These are phyloP conservation scores for Mortierella sp. DNA, from an alignment of 371 early-diverging fungal genomes.

Conservation along the genomic window DNA sequence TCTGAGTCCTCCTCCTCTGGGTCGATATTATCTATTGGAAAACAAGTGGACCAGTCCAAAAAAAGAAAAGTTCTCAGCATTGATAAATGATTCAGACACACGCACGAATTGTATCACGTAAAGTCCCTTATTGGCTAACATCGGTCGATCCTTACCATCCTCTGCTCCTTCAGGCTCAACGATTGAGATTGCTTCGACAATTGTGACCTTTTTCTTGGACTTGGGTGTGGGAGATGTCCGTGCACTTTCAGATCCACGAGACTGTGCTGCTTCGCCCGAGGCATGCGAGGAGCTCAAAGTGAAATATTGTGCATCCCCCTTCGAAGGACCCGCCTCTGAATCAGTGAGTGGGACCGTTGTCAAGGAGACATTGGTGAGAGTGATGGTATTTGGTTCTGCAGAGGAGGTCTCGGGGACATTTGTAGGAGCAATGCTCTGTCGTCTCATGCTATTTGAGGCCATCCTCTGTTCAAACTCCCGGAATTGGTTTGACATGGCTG, in stretches of 20 bases:
- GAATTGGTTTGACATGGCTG: slow-evolving; percentile 44
- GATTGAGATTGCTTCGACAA: slow-evolving; percentile 32
- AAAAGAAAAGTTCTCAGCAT: background rate
- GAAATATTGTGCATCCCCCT: no score
- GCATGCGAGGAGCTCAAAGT: slow-evolving; percentile 12
- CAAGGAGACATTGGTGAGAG: slow-evolving; percentile 5
- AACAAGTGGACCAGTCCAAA: background rate
- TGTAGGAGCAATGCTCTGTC: slow-evolving; percentile 36
- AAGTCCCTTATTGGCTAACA: no score
- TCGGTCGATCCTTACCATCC: no score
- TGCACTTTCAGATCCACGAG: slow-evolving; percentile 2
- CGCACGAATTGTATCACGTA: no score
- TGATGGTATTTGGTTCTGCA: background rate
- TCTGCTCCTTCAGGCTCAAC: slow-evolving; percentile 21
- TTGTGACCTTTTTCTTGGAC: slow-evolving; percentile 46
- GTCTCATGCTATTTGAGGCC: slow-evolving; percentile 35
- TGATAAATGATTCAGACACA: background rate
- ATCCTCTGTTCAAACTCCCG: slow-evolving; percentile 46
- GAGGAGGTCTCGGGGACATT: background rate
- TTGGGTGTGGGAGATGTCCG: slow-evolving; percentile 16
- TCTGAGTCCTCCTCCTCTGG: slow-evolving; percentile 24
- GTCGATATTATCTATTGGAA: no score
- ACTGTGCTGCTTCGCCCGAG: background rate
- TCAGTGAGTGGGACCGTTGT: slow-evolving; percentile 10
- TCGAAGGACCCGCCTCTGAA: slow-evolving; percentile 14